phyloP scores from a whole-genome alignment of 2,329 filamentous ascomycete species.

The Pseudogymnoascus sp. region DNA sequence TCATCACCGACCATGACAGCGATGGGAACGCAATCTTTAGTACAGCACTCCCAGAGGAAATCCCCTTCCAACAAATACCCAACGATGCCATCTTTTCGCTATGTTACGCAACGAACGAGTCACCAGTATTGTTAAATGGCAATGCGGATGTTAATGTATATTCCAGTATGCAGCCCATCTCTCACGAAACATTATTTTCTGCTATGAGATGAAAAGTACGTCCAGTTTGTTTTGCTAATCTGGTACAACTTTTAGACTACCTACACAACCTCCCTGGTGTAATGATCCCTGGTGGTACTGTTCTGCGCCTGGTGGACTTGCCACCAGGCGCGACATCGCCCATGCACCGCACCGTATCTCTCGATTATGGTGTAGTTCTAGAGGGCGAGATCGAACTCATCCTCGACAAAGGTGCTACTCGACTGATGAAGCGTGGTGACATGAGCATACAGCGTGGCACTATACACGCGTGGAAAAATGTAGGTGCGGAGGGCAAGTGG shows the following conservation, averaged over 20 bases:
- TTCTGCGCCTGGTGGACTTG: conserved; percentile 21
- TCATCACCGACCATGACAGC: conserved; percentile 19
- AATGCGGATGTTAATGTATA: conserved; percentile 15
- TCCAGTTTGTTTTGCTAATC: background rate
- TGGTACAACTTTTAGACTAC: conserved; percentile 6
- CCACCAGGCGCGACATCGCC: conserved; percentile 16
- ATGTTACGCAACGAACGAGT: conserved; percentile 18
- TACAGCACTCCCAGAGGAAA: conserved; percentile 12
- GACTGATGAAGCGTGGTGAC: conserved; percentile 19
- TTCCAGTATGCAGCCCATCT: background rate
- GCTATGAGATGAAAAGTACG: background rate
- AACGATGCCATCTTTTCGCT: conserved; percentile 17
- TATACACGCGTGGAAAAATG: conserved; percentile 23
- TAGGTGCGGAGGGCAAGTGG: conserved; percentile 15
- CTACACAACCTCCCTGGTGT: conserved; percentile 11
- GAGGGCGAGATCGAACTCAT: conserved; percentile 21
- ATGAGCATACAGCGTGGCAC: conserved; percentile 21
- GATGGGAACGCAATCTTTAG: conserved; percentile 20
- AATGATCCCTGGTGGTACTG: conserved; percentile 18
- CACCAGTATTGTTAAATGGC: conserved; percentile 15
- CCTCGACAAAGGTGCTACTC: conserved; percentile 19
- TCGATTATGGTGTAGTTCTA: conserved; percentile 24
- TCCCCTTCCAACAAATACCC: conserved; percentile 16
- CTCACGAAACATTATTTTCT: background rate
- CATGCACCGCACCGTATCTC: conserved; percentile 21